phyloP scores from a whole-genome alignment of 2,329 filamentous ascomycete species.

The Xylaria sp. region DNA sequence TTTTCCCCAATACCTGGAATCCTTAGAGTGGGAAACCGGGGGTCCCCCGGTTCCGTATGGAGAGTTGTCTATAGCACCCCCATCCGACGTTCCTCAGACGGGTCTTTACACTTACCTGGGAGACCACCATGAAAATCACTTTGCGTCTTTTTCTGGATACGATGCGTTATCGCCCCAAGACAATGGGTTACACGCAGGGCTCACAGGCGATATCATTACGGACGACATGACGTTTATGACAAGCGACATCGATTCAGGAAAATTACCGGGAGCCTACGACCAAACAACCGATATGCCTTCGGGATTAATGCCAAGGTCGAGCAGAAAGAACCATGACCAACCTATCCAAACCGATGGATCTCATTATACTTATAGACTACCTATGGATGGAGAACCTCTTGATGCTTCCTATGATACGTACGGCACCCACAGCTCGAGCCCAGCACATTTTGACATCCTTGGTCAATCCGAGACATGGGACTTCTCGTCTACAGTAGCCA shows the following conservation, averaged over 20 bases:
- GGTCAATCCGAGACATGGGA: neutral
- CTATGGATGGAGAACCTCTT: neutral
- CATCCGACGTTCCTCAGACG: neutral
- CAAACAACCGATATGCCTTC: neutral
- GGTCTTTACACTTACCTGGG: neutral
- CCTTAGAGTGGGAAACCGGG: neutral
- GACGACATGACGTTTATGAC: neutral
- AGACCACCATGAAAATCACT: neutral
- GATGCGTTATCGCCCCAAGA: neutral
- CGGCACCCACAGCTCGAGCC: neutral
- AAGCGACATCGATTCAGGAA: neutral
- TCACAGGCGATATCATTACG: neutral
- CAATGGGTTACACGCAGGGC: neutral
- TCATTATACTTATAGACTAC: neutral
- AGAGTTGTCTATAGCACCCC: neutral
- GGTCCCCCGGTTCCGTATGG: neutral
- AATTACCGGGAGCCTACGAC: neutral
- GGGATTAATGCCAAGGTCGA: neutral
- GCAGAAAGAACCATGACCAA: neutral
- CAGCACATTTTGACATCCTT: neutral
- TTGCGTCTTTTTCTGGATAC: neutral
- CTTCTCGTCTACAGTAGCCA: neutral
- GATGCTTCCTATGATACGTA: neutral
- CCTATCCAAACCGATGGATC: neutral
- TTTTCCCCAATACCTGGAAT: neutral